Percentiles rank a stretch among this genome's conserved stretches.
These are phyloP conservation scores for Rhodotorula mucilaginosa DNA, from an alignment of 1,284 basidiomycete genomes.

Conservation along the genomic window DNA sequence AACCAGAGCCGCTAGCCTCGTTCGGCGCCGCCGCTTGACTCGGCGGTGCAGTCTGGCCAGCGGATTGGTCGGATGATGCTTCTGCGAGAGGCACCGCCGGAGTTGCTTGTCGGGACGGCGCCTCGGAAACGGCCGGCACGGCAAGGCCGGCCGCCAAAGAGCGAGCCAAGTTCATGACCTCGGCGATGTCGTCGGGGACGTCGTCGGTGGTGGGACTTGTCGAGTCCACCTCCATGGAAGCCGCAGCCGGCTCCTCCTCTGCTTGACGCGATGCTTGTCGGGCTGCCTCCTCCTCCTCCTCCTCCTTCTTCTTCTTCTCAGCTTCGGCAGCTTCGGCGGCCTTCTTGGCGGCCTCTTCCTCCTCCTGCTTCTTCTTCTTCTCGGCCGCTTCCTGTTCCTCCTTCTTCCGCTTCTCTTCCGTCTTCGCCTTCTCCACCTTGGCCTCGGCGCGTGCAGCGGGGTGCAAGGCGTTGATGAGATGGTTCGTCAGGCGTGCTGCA, in stretches of 20 bases:
- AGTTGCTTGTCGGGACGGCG: slow-evolving; percentile 18
- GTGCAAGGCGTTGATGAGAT: slow-evolving; percentile 74
- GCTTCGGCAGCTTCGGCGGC: slow-evolving; percentile 47
- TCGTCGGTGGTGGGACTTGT: slow-evolving; percentile 8
- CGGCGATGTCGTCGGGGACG: slow-evolving; percentile 39
- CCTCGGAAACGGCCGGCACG: slow-evolving; percentile 37
- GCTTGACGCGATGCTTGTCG: slow-evolving; percentile 46
- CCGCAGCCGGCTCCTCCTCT: slow-evolving; percentile 36
- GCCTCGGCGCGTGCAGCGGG: slow-evolving; percentile 69
- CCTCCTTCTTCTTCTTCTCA: slow-evolving; percentile 16
- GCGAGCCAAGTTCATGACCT: slow-evolving; percentile 43
- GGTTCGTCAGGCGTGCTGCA: slow-evolving; percentile 65
- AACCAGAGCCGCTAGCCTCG: slow-evolving; percentile 15
- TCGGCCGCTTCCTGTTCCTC: slow-evolving; percentile 43
- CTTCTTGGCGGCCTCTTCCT: slow-evolving; percentile 46
- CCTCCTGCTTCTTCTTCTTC: slow-evolving; percentile 45
- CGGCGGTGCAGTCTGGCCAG: too few relatives aligned
- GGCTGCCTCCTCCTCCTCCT: slow-evolving; percentile 41
- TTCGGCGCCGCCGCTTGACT: neutral
- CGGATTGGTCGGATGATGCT: neutral
- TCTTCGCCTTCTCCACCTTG: slow-evolving; percentile 46
- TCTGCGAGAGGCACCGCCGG: neutral
- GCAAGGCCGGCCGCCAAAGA: slow-evolving; percentile 45
- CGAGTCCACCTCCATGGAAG: slow-evolving; percentile 23
- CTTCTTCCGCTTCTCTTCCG: slow-evolving; percentile 45